These are phyloP conservation scores for Leonotis leonurus DNA, from an alignment of 257 asterid genomes.

Conservation along the genomic window DNA sequence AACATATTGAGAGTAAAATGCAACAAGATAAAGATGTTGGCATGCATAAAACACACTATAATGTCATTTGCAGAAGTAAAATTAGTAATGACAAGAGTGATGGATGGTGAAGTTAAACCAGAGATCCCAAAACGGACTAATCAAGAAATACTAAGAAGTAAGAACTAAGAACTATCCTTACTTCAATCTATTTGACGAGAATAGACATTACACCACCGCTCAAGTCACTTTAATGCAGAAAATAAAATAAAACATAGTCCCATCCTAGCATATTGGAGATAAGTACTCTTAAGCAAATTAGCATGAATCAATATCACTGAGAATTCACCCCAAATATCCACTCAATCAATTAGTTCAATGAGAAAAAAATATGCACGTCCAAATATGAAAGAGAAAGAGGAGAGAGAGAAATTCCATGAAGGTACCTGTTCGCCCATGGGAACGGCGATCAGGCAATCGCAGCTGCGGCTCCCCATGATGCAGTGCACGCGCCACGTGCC, in stretches of 20 bases:
- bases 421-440: conserved; percentile 94
- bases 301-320: not conserved
- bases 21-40: not conserved
- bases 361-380: not conserved
- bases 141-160: not conserved
- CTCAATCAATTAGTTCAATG: not conserved
- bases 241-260: not conserved
- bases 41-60: not conserved
- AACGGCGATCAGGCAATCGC: conserved; percentile 73
- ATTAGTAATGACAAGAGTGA: not conserved
- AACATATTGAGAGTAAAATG: not conserved
- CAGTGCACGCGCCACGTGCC: conserved; percentile 97
- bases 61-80: not conserved
- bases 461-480: conserved; percentile 67
- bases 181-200: not conserved
- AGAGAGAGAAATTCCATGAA: not conserved
- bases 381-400: not conserved
- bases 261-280: not conserved
- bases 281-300: not conserved
- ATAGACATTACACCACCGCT: not conserved
- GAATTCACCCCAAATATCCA: not conserved
- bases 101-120: conserved; percentile 1
- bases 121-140: not conserved
- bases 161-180: not conserved
- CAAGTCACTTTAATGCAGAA: not conserved